A percentile compares a stretch with the other conserved stretches of the same genome.
phyloP scores from a whole-genome alignment of 2,329 filamentous ascomycete species.

The Colletotrichum abscissum region DNA sequence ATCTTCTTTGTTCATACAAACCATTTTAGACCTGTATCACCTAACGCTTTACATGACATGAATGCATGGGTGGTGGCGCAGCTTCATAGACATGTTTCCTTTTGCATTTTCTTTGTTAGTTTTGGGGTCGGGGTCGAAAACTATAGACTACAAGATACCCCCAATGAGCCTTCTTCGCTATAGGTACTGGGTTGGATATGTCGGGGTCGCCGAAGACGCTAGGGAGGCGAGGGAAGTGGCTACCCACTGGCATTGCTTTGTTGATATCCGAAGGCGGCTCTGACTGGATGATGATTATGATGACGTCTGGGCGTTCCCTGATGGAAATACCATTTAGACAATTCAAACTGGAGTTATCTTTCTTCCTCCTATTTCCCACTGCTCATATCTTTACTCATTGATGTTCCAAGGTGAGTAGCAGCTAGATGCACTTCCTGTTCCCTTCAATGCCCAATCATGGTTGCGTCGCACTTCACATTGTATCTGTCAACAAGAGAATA shows the following conservation, averaged over 20 bases:
- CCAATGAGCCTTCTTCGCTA: background rate
- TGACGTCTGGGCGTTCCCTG: background rate
- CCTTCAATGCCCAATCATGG: no score
- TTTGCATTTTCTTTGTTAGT: background rate
- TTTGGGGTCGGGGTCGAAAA: background rate
- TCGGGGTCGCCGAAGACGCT: no score
- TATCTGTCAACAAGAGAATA: no score
- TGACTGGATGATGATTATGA: background rate
- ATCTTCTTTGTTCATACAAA: background rate
- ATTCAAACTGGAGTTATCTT: background rate
- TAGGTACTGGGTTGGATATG: background rate
- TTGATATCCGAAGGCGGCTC: no score
- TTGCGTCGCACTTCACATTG: no score
- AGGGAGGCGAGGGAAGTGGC: no score
- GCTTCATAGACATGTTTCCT: background rate
- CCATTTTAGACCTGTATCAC: background rate
- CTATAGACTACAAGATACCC: slow-evolving; percentile 31
- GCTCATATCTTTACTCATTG: background rate
- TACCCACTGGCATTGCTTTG: background rate
- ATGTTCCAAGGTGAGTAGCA: no score
- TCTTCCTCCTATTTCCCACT: accelerated
- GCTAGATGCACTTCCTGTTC: no score
- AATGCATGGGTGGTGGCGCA: slow-evolving; percentile 8
- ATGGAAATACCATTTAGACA: background rate
- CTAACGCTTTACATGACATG: slow-evolving; percentile 7